phyloP scores from a whole-genome alignment of 257 asterid genomes.

The Solanum dulcamara region DNA sequence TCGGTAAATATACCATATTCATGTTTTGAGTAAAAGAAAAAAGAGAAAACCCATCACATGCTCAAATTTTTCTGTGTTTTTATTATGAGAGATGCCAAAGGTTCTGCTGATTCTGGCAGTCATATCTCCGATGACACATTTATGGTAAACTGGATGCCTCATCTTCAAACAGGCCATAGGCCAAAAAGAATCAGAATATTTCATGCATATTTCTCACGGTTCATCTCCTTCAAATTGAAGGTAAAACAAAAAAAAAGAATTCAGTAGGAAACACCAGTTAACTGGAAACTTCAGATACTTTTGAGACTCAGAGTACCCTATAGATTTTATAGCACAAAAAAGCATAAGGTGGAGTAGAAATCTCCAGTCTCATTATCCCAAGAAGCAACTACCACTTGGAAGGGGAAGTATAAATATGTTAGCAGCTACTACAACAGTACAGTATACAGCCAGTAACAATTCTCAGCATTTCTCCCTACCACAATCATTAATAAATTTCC shows the following conservation, averaged over 20 bases:
- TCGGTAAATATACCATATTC: not conserved
- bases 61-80: not conserved
- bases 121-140: not conserved
- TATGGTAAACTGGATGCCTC: not conserved
- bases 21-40: not conserved
- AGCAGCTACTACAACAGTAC: not conserved
- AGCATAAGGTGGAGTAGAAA: not conserved
- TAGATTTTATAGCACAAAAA: not conserved
- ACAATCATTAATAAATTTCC: not conserved
- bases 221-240: not conserved
- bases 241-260: not conserved
- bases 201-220: not conserved
- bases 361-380: not conserved
- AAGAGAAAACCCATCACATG: not conserved
- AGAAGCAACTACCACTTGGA: not conserved
- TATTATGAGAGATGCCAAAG: not conserved
- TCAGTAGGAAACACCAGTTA: not conserved
- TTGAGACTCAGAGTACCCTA: not conserved
- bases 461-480: not conserved
- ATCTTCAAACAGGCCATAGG: not conserved
- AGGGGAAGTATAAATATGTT: not conserved
- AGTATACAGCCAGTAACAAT: not conserved
- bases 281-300: not conserved
- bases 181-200: not conserved
- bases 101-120: not conserved